Base-by-base conservation (phyloP, 2,329 filamentous ascomycete species). In the Colletotrichum incanum region DNA sequence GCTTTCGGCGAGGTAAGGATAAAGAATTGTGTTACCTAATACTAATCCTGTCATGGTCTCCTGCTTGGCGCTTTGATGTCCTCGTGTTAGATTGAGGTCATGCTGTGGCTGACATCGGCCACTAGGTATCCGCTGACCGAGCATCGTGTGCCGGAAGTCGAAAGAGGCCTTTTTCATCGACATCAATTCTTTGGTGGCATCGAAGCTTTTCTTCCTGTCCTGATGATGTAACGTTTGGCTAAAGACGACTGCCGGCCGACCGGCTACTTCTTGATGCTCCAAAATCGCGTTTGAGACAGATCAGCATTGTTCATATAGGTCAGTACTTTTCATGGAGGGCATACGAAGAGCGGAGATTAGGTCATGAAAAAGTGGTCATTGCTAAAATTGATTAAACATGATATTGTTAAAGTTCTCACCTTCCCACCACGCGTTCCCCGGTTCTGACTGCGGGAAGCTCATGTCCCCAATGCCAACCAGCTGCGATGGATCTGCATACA, bases 401-500 rank as follows among this genome's bases (percentile, higher is more conserved):
- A 82, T 78, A 67, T 81, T 82, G 74, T 80, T 82, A 49, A 82
- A 79, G 28, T 79, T 82, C 23, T 80, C 81, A 3, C 77, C 81
- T 54, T 84, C 82, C 82, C 83, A 85, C 83, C 83, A 85, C 2
- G 81, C 78, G 41, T 76, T 77, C 8, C 79, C 79, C 16, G 77
- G 75, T 45, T 80, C 77, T 6, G 80, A 75, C 45, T 82, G 77
- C 5, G 79, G 74, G 26, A 78, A 79, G 0, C 79, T 79, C 71
- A 84, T 78, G 49, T 83, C 82, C 3, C 78, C 82, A 23, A 84
- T 79, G 58, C 80, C 80, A 11, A 80, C 76, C 49, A 85, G 79
- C 71, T 84, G 83, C 12, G 80, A 81, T 0, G 82, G 80, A 65
- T 85, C 83, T 1, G 83, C 83, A 58, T 85, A 85, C 20, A 85